phyloP scores from a whole-genome alignment of 2,329 filamentous ascomycete species.

The Penicillium brevicompactum region DNA sequence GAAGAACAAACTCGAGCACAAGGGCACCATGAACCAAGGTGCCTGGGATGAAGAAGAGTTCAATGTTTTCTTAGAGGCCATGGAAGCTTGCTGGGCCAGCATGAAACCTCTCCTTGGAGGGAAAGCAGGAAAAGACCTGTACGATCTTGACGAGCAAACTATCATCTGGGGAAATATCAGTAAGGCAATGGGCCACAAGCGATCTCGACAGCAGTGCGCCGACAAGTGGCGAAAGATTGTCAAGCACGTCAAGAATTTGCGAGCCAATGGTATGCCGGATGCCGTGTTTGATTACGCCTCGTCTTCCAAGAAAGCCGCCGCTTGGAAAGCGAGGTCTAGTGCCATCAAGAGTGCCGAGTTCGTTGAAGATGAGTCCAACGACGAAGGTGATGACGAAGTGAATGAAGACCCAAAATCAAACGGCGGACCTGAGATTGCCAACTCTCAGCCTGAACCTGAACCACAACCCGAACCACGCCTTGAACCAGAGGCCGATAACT shows the following conservation, averaged over 20 bases:
- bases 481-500: not conserved
- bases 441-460: not conserved
- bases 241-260: slow-evolving; percentile 19
- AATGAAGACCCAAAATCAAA: not conserved
- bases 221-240: slow-evolving; percentile 43
- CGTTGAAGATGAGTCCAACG: slow-evolving; percentile 19
- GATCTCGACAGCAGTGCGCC: slow-evolving; percentile 43
- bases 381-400: slow-evolving; percentile 8
- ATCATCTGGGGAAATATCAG: slow-evolving; percentile 38
- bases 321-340: slow-evolving; percentile 13
- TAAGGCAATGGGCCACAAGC: slow-evolving; percentile 28
- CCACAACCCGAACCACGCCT: not conserved
- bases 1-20: slow-evolving; percentile 45
- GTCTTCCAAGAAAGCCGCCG: slow-evolving; percentile 3
- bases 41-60: slow-evolving; percentile 41
- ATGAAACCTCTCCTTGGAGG: slow-evolving; percentile 11
- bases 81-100: slow-evolving; percentile 28
- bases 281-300: slow-evolving; percentile 28
- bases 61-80: slow-evolving; percentile 25
- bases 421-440: not conserved
- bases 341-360: slow-evolving; percentile 16
- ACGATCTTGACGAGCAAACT: slow-evolving; percentile 37
- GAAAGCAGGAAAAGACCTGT: slow-evolving; percentile 37
- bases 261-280: slow-evolving; percentile 24
- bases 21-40: slow-evolving; percentile 37